Evolutionary conservation across 2,329 filamentous ascomycete genomes (phyloP), one percentile per base, ranked within the genome.

Genomic region (Talaromyces verruculosus): DNA sequence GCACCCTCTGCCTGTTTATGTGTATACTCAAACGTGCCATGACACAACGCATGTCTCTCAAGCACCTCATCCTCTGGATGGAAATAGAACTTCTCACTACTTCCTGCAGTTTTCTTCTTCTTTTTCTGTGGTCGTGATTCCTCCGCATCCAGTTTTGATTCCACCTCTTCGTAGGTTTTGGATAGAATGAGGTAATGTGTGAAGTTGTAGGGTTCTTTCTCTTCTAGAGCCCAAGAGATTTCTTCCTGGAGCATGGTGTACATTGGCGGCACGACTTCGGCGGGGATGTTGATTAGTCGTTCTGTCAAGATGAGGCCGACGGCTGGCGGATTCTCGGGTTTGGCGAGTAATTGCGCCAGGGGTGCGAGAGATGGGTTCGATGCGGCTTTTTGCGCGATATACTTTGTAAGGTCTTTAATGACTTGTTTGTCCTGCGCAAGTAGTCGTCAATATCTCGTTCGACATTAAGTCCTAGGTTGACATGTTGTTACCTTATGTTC

Each of bases 191-290:
- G 84, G 79, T 97, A 99, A 80, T 98, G 93, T 33, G 92, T 89
- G 79, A 99, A 99, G 64, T 89, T 85, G 79, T 97, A 98, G 0
- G 93, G 93, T 79, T 98, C 93, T 74, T 91, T 90, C 75, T 97
- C 93, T 76, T 96, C 89, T 2, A 97, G 82, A 0, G 95, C 95
- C 75, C 90, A 93, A 73, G 90, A 85, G 61, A 99, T 89, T 84
- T 99, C 95, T 75, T 98, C 93, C 59, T 91, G 83, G 61, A 99
- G 86, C 92, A 97, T 97, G 61, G 85, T 88, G 84, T 97, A 98
- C 87, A 98, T 91, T 3, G 95, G 94, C 35, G 95, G 94, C 15
- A 93, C 88, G 69, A 97, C 89, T 79, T 98, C 92, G 17, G 91
- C 84, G n/a, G 95, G 95, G 84, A 97, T 93, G 82, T 99, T 99